Conservation (phyloP, 441 rosid genomes). For the Aleurites moluccanus region DNA sequence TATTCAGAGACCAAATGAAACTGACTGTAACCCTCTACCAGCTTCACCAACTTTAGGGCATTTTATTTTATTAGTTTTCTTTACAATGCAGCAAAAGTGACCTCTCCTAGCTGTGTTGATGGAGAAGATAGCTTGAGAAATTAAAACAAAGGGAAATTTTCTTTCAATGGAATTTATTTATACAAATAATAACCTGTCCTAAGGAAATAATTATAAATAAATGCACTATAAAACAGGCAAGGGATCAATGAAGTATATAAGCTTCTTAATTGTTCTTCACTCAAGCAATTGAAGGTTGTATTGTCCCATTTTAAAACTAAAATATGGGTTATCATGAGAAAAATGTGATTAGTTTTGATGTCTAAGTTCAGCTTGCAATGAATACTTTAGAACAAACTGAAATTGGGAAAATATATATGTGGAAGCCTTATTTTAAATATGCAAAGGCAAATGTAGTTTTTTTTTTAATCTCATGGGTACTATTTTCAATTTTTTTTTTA, state of each 20-base stretch:
- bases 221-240: not conserved
- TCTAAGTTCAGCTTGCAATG: not conserved
- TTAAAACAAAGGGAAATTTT: not conserved
- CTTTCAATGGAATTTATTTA: not conserved
- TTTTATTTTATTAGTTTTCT: not conserved
- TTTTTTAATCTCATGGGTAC: not conserved
- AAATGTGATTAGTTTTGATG: not conserved
- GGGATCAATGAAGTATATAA: too few species aligned
- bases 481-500: too few species aligned
- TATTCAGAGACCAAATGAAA: not conserved
- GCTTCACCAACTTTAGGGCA: constrained; percentile 23
- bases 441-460: too few species aligned
- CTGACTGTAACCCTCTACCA: constrained; percentile 34
- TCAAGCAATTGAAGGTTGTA: not conserved
- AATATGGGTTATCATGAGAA: not conserved
- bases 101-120: not conserved
- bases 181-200: not conserved
- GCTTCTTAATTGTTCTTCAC: not conserved
- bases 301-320: not conserved
- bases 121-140: not conserved
- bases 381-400: not conserved
- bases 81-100: constrained; percentile 16
- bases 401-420: not conserved
- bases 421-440: too few species aligned
- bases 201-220: not conserved